Conservation (phyloP, 495 filamentous ascomycete species). For the Talaromyces ruber region DNA sequence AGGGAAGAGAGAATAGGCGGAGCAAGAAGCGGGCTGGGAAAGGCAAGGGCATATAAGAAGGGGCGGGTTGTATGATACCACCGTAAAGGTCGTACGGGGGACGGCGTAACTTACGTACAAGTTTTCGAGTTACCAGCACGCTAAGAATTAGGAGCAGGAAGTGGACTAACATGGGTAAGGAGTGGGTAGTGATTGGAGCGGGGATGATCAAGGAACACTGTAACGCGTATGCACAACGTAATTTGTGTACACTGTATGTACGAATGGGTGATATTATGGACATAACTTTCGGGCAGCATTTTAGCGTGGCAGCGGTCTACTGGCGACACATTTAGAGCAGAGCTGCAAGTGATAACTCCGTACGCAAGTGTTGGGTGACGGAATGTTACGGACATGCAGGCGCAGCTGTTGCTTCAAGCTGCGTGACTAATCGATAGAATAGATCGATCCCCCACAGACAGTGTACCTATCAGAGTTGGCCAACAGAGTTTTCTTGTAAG, state of each 20-base stretch:
- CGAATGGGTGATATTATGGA: not conserved
- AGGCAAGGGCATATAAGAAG: constrained; percentile 5
- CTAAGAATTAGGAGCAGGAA: not conserved
- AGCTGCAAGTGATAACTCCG: not conserved
- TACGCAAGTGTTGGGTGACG: not conserved
- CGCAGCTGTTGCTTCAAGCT: not conserved
- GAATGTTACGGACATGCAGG: not conserved
- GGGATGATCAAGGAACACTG: not conserved
- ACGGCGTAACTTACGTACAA: not conserved
- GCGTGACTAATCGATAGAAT: not conserved
- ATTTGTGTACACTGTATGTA: not conserved
- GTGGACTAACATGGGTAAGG: not conserved
- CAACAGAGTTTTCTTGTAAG: not conserved
- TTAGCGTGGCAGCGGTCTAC: not conserved
- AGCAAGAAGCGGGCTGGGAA: constrained; percentile 11
- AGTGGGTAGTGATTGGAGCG: not conserved
- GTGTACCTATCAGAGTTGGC: not conserved
- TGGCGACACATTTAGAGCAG: not conserved
- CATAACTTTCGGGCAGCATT: not conserved
- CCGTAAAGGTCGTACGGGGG: not conserved
- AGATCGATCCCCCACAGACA: not conserved
- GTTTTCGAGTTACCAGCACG: not conserved
- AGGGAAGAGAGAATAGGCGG: constrained; percentile 18
- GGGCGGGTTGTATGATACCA: not conserved
- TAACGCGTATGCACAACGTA: not conserved